Conservation (phyloP, 1,284 basidiomycete species). For the Rhodotorula sp. region DNA sequence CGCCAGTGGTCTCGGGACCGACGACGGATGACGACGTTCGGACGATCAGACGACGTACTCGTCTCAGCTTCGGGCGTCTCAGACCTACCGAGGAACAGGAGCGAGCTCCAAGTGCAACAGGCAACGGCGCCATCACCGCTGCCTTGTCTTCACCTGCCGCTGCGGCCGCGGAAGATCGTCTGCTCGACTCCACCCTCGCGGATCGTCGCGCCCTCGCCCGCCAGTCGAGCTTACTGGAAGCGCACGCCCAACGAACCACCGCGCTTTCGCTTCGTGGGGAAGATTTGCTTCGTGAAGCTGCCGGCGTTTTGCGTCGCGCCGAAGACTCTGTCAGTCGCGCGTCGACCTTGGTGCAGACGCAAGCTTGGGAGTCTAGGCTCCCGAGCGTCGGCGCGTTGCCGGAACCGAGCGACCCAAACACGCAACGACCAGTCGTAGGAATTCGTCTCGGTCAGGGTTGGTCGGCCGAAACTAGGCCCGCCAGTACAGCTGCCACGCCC, state of each 20-base stretch:
- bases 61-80: not conserved
- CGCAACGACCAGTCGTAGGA: constrained; percentile 9
- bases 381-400: not conserved
- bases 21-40: not conserved
- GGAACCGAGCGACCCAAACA: not conserved
- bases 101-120: no score
- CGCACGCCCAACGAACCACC: not conserved
- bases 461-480: not conserved
- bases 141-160: no score
- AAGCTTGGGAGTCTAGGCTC: not conserved
- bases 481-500: not conserved
- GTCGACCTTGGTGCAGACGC: not conserved
- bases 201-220: not conserved
- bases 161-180: not conserved
- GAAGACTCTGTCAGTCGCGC: constrained; percentile 13
- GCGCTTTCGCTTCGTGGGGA: not conserved
- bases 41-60: not conserved
- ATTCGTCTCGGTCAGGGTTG: constrained; percentile 29
- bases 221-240: not conserved
- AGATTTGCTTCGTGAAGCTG: constrained; percentile 11
- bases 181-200: not conserved
- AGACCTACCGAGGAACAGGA: not conserved
- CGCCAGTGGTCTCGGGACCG: not conserved
- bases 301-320: not conserved
- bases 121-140: no score